These are phyloP conservation scores for Phialophora verrucosa DNA, from an alignment of 2,329 filamentous ascomycete species.

Conservation along the genomic window DNA sequence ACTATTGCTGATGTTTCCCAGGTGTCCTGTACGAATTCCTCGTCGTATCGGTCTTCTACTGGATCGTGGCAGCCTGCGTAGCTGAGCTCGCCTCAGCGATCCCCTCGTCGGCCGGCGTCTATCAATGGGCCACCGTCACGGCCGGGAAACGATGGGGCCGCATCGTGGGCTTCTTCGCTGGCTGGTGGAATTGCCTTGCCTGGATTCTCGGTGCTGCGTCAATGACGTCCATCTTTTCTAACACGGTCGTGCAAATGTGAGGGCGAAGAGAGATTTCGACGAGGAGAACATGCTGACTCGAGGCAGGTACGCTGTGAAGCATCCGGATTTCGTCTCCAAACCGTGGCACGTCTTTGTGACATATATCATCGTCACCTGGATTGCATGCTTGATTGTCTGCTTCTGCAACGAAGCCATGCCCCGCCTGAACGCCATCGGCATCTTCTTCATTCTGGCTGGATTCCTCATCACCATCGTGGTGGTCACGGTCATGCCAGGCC, in stretches of 20 bases:
- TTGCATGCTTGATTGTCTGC: slow-evolving; percentile 32
- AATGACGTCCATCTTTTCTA: slow-evolving; percentile 62
- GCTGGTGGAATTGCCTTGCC: slow-evolving; percentile 53
- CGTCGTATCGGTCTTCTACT: slow-evolving; percentile 60
- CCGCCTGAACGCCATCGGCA: slow-evolving; percentile 45
- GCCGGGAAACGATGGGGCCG: slow-evolving; percentile 62
- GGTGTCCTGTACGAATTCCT: slow-evolving; percentile 69
- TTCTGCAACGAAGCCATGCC: slow-evolving; percentile 57
- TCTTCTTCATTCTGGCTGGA: slow-evolving; percentile 58
- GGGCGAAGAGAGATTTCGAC: slow-evolving; percentile 55
- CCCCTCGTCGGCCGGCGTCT: slow-evolving; percentile 65
- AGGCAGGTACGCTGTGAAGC: slow-evolving; percentile 59
- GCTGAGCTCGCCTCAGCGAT: slow-evolving; percentile 67
- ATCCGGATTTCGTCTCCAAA: slow-evolving; percentile 56
- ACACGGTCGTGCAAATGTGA: slow-evolving; percentile 67
- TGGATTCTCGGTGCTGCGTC: slow-evolving; percentile 69
- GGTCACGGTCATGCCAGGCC: slow-evolving; percentile 33
- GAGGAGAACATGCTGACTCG: background rate
- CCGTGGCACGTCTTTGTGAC: slow-evolving; percentile 66
- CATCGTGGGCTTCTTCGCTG: slow-evolving; percentile 55
- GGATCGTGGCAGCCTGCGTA: slow-evolving; percentile 63
- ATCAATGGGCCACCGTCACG: slow-evolving; percentile 67
- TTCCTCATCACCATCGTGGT: slow-evolving; percentile 57
- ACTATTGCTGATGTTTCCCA: slow-evolving; percentile 46
- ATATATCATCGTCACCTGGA: slow-evolving; percentile 53